phyloP scores from a whole-genome alignment of 129 eudicot genomes.

The carrot (Daucus carota) region DNA sequence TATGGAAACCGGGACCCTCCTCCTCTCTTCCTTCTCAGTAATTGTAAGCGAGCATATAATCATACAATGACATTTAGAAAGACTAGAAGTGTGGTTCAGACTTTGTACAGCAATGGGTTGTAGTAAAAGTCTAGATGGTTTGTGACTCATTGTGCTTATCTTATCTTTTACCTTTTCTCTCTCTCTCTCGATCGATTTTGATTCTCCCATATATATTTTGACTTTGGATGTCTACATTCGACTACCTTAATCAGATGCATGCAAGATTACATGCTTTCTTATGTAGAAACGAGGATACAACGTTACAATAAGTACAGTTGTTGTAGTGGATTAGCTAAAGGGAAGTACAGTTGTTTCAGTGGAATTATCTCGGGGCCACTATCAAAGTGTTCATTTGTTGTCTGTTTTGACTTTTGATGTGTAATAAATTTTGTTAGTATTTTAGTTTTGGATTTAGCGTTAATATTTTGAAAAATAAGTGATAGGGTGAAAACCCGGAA shows the following conservation, averaged over 20 bases:
- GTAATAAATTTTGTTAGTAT: too few relatives aligned
- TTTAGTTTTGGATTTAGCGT: too few relatives aligned
- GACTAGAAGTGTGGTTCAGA: background rate
- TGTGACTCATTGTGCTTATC: slow-evolving; percentile 9
- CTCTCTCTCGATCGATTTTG: background rate
- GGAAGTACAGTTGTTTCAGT: too few relatives aligned
- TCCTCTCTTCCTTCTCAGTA: background rate
- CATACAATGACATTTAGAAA: background rate
- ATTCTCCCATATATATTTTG: background rate
- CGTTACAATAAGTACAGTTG: background rate
- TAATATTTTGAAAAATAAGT: too few relatives aligned
- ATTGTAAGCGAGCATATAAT: background rate
- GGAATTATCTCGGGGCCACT: too few relatives aligned
- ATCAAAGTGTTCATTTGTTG: too few relatives aligned
- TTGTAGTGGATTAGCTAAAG: background rate
- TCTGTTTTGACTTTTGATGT: too few relatives aligned
- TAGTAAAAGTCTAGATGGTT: background rate
- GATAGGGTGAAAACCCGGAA: too few relatives aligned
- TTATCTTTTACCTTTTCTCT: background rate
- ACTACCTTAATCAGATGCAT: background rate
- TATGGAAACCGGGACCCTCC: slow-evolving; percentile 2
- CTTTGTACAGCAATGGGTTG: too few relatives aligned
- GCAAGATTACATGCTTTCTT: background rate
- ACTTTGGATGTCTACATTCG: background rate
- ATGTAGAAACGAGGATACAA: background rate